Base-by-base conservation (phyloP, 257 asterid genomes). In the Solanum bulbocastanum region DNA sequence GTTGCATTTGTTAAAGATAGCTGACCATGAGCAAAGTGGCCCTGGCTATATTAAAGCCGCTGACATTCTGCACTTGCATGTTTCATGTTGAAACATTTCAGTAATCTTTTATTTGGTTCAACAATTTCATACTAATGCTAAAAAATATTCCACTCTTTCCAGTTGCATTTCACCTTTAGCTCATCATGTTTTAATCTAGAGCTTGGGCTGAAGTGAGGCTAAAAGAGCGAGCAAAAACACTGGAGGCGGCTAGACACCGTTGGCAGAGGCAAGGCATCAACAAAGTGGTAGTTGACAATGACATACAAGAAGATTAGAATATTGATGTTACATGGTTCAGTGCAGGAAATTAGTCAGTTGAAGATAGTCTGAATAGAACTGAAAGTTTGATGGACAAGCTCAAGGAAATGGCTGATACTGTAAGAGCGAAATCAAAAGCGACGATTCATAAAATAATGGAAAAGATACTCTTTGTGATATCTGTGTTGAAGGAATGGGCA, bases 171-270 rank as follows among this genome's bases (percentile, higher is more conserved):
- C 76, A 14, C 76, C 76, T 69, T 69, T 32, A 30, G 39, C 39
- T 69, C 37, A 27, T 69, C 20, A 4, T 30, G 39, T 72, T 85
- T 27, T 68, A 49, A 85, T 76, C 74, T 87, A 96, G 99, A 89
- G 86, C 93, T 83, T 97, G 98, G 99, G 98, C 98, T 69, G 98
- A 97, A 91, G 94, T 44, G 98, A 96, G 91, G 98, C 97, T 40
- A 97, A 94, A 90, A 93, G 94, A 93, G 84, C 98, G 92, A 91
- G 98, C 94, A 35, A 95, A 93, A 90, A 93, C 94, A 75, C 91
- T 95, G 89, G 98, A 95, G 66, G 98, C 88, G 87, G 98, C 98
- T 68, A 90, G 98, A 91, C 93, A 90, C 33, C 96, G 90, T 62
- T 97, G 99, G 98, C 92, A 93, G 94, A 93, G 89, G 32, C 97